Evolutionary conservation across 2,329 filamentous ascomycete genomes (phyloP).

Genomic region (Penicillium expansum): DNA sequence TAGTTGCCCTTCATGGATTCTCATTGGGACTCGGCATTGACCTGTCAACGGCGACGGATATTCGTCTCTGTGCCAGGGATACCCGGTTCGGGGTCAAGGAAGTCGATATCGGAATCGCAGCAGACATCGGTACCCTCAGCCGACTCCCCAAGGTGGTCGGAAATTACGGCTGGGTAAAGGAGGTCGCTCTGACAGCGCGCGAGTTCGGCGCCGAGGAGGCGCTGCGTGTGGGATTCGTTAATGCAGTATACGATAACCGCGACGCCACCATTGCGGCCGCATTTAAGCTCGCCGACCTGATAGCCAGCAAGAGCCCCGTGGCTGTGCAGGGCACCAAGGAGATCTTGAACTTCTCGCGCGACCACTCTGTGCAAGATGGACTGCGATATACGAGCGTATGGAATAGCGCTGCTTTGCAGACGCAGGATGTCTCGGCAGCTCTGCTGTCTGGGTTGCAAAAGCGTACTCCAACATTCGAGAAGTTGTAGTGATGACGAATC

Average conservation of each 20-base stretch:
- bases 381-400: conserved; percentile 81
- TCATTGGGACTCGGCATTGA: conserved; percentile 77
- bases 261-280: conserved; percentile 61
- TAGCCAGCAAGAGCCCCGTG: conserved; percentile 81
- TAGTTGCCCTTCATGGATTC: conserved; percentile 76
- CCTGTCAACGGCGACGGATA: conserved; percentile 43
- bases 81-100: conserved; percentile 47
- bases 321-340: conserved; percentile 87
- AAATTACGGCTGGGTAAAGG: conserved; percentile 48
- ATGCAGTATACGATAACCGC: conserved; percentile 50
- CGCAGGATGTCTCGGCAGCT: conserved; percentile 70
- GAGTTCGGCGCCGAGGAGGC: conserved; percentile 48
- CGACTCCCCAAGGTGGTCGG: conserved; percentile 49
- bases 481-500: conserved; percentile 55
- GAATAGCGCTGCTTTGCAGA: conserved; percentile 83
- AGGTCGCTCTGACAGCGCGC: conserved; percentile 46
- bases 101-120: conserved; percentile 51
- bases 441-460: conserved; percentile 74
- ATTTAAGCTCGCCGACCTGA: conserved; percentile 60
- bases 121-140: conserved; percentile 49
- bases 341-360: conserved; percentile 75
- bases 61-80: conserved; percentile 41
- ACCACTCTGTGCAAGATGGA: conserved; percentile 72
- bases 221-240: conserved; percentile 45
- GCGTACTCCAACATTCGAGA: conserved; percentile 77